Evolutionary conservation across 2,329 filamentous ascomycete species (phyloP).

Genomic region (Aureobasidium sp.): DNA sequence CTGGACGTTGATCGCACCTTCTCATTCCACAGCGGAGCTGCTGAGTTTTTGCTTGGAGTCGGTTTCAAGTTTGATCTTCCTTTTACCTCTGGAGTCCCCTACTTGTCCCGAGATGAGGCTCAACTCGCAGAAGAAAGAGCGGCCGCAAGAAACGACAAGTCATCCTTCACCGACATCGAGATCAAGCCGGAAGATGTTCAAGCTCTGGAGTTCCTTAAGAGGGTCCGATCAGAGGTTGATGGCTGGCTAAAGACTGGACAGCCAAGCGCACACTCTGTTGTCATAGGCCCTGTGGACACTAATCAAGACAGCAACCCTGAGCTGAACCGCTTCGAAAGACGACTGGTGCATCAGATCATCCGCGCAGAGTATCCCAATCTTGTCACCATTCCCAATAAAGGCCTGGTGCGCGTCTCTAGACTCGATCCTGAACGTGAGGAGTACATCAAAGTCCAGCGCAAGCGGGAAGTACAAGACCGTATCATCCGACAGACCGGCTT

Average conservation of each 20-base stretch:
- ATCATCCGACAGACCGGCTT: constrained; percentile 41
- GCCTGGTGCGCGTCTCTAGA: constrained; percentile 34
- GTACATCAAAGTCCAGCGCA: constrained; percentile 29
- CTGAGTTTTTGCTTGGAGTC: constrained; percentile 51
- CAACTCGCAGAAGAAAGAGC: constrained; percentile 37
- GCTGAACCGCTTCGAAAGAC: constrained; percentile 53
- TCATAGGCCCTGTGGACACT: constrained; percentile 23
- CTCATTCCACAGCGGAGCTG: constrained; percentile 49
- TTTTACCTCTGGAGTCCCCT: constrained; percentile 50
- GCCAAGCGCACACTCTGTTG: constrained; percentile 22
- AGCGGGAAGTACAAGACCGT: constrained; percentile 30
- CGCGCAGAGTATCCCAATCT: constrained; percentile 49
- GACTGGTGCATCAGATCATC: constrained; percentile 59
- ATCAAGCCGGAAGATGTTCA: constrained; percentile 45
- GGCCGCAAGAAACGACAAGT: constrained; percentile 34
- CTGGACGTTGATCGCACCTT: constrained; percentile 53
- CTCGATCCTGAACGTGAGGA: constrained; percentile 37
- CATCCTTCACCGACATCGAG: constrained; percentile 36
- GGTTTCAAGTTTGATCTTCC: constrained; percentile 51
- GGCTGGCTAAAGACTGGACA: constrained; percentile 34
- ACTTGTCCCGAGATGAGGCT: constrained; percentile 54
- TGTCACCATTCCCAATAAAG: constrained; percentile 33
- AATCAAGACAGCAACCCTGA: constrained; percentile 19
- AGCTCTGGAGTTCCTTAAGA: constrained; percentile 42
- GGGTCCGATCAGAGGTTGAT: constrained; percentile 37